A percentile compares a stretch with the other conserved stretches of the same genome.
These are phyloP conservation scores for Thelonectria rubi DNA, from an alignment of 2,329 filamentous ascomycete species.

Conservation along the genomic window DNA sequence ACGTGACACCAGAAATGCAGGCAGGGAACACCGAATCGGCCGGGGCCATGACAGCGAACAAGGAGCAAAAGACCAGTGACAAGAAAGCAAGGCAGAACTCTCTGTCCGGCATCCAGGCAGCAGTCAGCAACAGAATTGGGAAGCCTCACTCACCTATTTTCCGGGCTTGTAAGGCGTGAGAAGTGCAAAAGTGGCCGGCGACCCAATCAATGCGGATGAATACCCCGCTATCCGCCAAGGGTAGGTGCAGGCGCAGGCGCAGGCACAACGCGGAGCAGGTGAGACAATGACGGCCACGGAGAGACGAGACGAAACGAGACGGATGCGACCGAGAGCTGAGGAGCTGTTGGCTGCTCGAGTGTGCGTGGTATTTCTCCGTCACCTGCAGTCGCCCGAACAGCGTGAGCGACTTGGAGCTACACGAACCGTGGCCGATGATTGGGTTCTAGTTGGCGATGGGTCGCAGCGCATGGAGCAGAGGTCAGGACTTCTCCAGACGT, in stretches of 20 bases:
- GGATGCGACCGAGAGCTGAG: background rate
- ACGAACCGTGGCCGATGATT: conserved; percentile 1
- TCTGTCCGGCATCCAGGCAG: conserved; percentile 32
- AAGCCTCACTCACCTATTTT: conserved; percentile 40
- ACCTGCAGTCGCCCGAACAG: conserved; percentile 6
- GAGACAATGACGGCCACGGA: background rate
- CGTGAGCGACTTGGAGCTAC: conserved; percentile 5
- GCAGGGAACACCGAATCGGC: conserved; percentile 16
- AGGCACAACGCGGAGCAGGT: conserved; percentile 10
- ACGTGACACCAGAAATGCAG: conserved; percentile 17
- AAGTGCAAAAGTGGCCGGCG: conserved; percentile 29
- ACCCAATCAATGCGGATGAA: conserved; percentile 36
- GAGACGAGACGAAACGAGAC: background rate
- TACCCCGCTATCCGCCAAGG: conserved; percentile 38
- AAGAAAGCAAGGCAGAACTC: conserved; percentile 21
- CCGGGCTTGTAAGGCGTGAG: conserved; percentile 36
- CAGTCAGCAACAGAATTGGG: conserved; percentile 36
- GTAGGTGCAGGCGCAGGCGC: conserved; percentile 6
- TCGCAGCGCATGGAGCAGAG: conserved; percentile 10
- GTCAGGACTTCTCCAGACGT: background rate
- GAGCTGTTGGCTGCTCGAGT: background rate
- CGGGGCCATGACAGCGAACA: conserved; percentile 20
- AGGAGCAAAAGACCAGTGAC: conserved; percentile 6
- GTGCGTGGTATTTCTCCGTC: conserved; percentile 4
- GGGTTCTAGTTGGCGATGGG: background rate